Evolutionary conservation across 2,329 filamentous ascomycete genomes (phyloP), one percentile per base, ranked within the genome.

Genomic region (Colletotrichum sp.): DNA sequence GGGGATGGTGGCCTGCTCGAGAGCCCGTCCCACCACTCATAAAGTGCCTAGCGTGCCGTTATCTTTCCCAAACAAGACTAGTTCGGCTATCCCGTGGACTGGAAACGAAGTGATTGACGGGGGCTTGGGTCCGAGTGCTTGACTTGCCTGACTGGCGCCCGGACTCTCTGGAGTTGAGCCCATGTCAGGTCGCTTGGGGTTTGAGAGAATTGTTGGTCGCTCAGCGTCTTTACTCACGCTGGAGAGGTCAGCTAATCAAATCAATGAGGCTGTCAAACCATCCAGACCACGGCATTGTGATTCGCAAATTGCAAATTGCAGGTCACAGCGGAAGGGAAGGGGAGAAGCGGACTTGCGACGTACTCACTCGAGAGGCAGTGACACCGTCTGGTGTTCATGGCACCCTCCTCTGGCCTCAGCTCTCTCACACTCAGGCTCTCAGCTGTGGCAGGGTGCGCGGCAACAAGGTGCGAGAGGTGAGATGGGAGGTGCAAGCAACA

Each of bases 51-150:
- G 55, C 18, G 27, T 22, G 9, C 64, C 64, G 58, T 27, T 30
- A 36, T 30, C 13, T 25, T 52, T 3, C 58, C 58, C 27, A 39
- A 74, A 64, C 6, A 5, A 32, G 70, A 73, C 15, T 74, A 69
- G 48, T 12, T 25, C 15, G 60, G 36, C 18, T 25, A 66, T 55
- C 34, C 28, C 58, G 34, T 32, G 18, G n/a, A 48, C 32, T 65
- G 74, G 65, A 74, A 75, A 58, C 58, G 64, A 76, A 36, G 56
- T 60, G 32, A 73, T 58, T 68, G 70, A 66, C 55, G 43, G 36
- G 52, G 60, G 16, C n/a, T 43, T 56, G 70, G 27, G 70, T 66
- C 65, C 68, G 65, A 34, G 70, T 32, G 67, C 58, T 66, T 71
- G 60, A 52, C 58, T 48, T 71, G 62, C 30, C 48, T 58, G 64